Conservation (phyloP, 495 filamentous ascomycete genomes). For the Rusavskia elegans region DNA sequence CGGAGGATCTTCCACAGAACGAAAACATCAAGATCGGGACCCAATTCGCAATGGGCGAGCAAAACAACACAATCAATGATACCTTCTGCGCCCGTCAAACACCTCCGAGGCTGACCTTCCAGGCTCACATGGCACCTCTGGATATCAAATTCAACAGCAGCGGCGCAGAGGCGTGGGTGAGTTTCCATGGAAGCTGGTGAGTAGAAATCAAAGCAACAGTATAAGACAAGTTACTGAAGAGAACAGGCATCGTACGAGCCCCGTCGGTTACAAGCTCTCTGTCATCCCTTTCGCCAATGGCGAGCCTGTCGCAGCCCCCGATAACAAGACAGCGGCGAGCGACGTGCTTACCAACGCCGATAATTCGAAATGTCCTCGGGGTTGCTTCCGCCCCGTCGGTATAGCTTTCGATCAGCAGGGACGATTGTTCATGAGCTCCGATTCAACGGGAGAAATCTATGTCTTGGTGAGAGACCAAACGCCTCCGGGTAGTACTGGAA, state of each 20-base stretch:
- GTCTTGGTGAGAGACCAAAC: slow-evolving; percentile 21
- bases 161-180: slow-evolving; percentile 28
- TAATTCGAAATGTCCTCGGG: slow-evolving; percentile 23
- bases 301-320: slow-evolving; percentile 23
- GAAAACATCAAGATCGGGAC: slow-evolving; percentile 13
- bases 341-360: slow-evolving; percentile 37
- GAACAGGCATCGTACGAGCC: slow-evolving; percentile 28
- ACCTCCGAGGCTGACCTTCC: slow-evolving; percentile 36
- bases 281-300: slow-evolving; percentile 26
- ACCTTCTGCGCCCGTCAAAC: slow-evolving; percentile 23
- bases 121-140: slow-evolving; percentile 44
- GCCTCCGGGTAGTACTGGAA: neutral
- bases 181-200: slow-evolving; percentile 40
- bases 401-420: slow-evolving; percentile 30
- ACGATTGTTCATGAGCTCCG: slow-evolving; percentile 39
- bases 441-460: slow-evolving; percentile 42
- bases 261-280: slow-evolving; percentile 40
- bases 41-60: slow-evolving; percentile 24
- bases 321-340: slow-evolving; percentile 24
- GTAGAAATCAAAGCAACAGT: neutral
- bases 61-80: slow-evolving; percentile 30
- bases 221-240: slow-evolving; percentile 5
- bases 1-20: slow-evolving; percentile 22
- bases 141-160: slow-evolving; percentile 38
- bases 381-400: slow-evolving; percentile 41